Conservation (phyloP, 768 basidiomycete species). For the Boletus reticuloceps region DNA sequence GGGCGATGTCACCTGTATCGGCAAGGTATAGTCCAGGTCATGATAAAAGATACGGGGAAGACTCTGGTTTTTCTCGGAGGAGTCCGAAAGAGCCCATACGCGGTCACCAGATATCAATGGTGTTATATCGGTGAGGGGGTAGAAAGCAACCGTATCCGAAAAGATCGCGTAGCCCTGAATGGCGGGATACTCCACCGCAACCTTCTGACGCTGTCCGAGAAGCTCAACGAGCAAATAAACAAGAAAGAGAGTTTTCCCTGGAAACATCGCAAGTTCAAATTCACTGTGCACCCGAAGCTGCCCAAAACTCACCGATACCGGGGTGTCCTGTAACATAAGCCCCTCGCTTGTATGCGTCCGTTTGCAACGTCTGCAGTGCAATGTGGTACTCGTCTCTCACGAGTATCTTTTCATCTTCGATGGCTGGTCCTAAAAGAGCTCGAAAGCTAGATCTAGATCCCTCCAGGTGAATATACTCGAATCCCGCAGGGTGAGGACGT, state of each 20-base stretch:
- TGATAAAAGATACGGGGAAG: neutral
- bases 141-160: neutral
- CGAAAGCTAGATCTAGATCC: neutral
- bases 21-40: neutral
- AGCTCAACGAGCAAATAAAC: neutral
- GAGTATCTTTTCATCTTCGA: neutral
- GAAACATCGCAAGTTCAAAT: too few relatives aligned
- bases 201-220: neutral
- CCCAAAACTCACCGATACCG: neutral
- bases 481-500: neutral
- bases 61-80: neutral
- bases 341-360: neutral
- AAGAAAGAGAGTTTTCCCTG: neutral
- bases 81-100: neutral
- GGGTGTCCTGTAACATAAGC: slow-evolving; percentile 5
- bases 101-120: neutral
- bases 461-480: neutral
- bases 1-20: neutral
- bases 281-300: neutral
- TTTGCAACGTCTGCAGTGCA: neutral
- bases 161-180: neutral
- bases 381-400: neutral
- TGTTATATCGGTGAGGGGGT: neutral
- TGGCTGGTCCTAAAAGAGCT: neutral
- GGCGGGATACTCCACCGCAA: neutral